A percentile compares a stretch with the other conserved stretches of the same genome.
Conservation (phyloP, 257 asterid genomes). For the Fraxinus excelsior region DNA sequence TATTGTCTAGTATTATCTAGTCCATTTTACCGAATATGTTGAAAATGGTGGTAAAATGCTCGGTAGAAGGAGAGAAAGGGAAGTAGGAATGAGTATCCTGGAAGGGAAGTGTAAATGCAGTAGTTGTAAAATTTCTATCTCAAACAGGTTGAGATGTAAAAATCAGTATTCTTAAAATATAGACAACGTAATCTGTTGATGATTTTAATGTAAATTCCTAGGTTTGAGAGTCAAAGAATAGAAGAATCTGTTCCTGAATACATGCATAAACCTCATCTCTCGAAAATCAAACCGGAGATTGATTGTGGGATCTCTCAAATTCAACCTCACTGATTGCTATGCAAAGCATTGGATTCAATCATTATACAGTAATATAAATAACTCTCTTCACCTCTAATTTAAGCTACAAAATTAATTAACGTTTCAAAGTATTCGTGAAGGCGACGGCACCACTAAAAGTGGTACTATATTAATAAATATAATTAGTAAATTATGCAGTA, state of each 20-base stretch:
- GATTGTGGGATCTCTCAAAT: slow-evolving; percentile 3
- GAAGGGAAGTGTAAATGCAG: too few relatives aligned
- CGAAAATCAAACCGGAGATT: not conserved
- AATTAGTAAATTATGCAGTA: slow-evolving; percentile 11
- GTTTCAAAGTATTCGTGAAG: slow-evolving; percentile 59
- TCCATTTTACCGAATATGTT: too few relatives aligned
- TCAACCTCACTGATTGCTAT: slow-evolving; percentile 33
- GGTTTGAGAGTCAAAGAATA: not conserved
- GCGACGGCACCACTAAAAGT: slow-evolving; percentile 54
- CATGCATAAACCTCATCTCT: not conserved
- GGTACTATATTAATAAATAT: not conserved
- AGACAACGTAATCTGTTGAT: not conserved
- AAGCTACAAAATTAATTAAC: slow-evolving; percentile 17
- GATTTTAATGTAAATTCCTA: not conserved
- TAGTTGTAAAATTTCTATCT: not conserved
- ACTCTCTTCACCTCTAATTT: not conserved
- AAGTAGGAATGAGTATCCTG: not conserved
- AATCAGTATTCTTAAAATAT: not conserved
- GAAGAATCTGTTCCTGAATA: slow-evolving; percentile 1
- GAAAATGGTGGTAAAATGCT: not conserved
- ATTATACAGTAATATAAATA: not conserved
- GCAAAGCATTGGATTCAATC: slow-evolving; percentile 19
- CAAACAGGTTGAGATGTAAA: not conserved
- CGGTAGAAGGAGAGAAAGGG: not conserved
- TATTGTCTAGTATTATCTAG: not conserved